Percentiles rank a stretch among this genome's conserved stretches.
Evolutionary conservation across 441 rosid genomes (phyloP).

Genomic region (Aquilaria agallochum): DNA sequence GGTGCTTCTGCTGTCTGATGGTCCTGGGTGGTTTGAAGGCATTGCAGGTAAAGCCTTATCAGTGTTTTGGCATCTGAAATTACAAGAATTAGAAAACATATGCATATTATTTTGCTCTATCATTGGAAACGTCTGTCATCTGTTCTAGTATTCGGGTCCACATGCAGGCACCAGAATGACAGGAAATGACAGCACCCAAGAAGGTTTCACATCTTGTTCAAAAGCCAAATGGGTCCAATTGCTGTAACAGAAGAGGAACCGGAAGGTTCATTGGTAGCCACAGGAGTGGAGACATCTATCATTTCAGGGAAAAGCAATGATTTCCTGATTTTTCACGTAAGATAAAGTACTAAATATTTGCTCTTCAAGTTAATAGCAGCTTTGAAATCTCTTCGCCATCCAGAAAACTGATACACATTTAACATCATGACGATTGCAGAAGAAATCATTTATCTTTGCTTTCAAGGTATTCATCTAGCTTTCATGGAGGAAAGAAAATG

Average conservation of each 20-base stretch:
- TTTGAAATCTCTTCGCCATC: too few species aligned
- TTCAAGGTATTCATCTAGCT: too few species aligned
- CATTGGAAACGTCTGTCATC: neutral
- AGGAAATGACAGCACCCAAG: constrained; percentile 29
- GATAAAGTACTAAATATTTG: too few species aligned
- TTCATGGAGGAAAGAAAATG: too few species aligned
- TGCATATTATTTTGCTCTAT: neutral
- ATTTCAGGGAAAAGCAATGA: constrained; percentile 24
- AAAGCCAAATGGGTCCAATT: constrained; percentile 24
- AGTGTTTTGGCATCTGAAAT: constrained; percentile 20
- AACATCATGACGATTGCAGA: too few species aligned
- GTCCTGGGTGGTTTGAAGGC: constrained; percentile 40
- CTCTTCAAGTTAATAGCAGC: too few species aligned
- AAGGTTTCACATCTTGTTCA: constrained; percentile 27
- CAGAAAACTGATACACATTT: too few species aligned
- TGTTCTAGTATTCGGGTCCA: constrained; percentile 6
- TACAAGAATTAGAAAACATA: neutral
- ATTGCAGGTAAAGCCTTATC: constrained; percentile 37
- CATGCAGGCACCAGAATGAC: constrained; percentile 23
- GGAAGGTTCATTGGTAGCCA: constrained; percentile 28
- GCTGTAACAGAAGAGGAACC: constrained; percentile 23
- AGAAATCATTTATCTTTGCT: too few species aligned
- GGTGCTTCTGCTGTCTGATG: constrained; percentile 44
- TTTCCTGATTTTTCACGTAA: too few species aligned
- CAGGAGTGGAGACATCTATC: constrained; percentile 27